These are phyloP conservation scores for Microdochium trichocladiopsis DNA, from an alignment of 2,329 filamentous ascomycete species.

Conservation along the genomic window DNA sequence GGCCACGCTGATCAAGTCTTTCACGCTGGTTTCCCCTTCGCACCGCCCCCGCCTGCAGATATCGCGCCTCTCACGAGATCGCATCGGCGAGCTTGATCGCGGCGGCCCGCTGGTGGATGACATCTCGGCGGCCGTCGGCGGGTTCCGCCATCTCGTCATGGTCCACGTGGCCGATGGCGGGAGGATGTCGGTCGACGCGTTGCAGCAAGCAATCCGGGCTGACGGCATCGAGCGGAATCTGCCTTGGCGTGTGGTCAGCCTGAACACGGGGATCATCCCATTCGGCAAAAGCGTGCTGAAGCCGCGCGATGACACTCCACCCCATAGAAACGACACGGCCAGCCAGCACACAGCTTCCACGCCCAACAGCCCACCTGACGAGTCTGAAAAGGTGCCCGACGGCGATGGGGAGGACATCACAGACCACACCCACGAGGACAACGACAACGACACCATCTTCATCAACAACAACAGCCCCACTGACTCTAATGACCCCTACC, in stretches of 20 bases:
- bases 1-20: constrained; percentile 12
- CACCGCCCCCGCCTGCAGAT: constrained; percentile 13
- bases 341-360: background rate
- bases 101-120: constrained; percentile 14
- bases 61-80: constrained; percentile 5
- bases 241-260: constrained; percentile 24
- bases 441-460: constrained; percentile 3
- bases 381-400: background rate
- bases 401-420: background rate
- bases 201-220: constrained; percentile 29
- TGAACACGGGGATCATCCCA: constrained; percentile 17
- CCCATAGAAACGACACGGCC: no score
- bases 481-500: background rate
- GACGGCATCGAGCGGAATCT: constrained; percentile 35
- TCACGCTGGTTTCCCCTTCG: constrained; percentile 23
- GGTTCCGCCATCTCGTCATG: constrained; percentile 21
- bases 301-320: background rate
- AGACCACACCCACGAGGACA: background rate
- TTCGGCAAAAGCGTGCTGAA: constrained; percentile 19
- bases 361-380: background rate
- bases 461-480: background rate
- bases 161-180: constrained; percentile 24
- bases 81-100: constrained; percentile 12
- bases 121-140: constrained; percentile 10
- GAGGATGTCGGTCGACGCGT: constrained; percentile 20